Base-by-base conservation (phyloP, 2,329 filamentous ascomycete species). In the Didymella segeticola region DNA sequence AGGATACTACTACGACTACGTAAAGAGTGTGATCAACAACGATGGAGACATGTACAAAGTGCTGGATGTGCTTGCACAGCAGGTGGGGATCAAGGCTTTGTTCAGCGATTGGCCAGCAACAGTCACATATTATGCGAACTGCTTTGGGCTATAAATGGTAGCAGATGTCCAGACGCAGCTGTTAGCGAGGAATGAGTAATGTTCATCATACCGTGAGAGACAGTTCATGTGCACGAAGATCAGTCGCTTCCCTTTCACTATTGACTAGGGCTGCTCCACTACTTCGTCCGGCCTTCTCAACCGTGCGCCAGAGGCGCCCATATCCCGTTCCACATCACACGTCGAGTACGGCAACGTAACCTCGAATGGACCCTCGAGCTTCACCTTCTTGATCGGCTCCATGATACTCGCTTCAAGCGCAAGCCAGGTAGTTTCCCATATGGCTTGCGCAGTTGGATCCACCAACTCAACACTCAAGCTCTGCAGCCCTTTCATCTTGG, bases 41-140 rank as follows among this genome's bases (percentile, higher is more conserved):
- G 87, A 90, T 60, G 87, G 88, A 2, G 86, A 90, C 57, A 81
- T 73, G 65, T 89, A 83, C 66, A 82, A 79, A 22, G 78, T 89
- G n/a, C 69, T 90, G 30, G 82, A 90, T 61, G 85, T 88, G 1
- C 74, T 91, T 54, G 82, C 79, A 2, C 77, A 80, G 59, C 75
- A 89, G 62, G 82, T 90, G 9, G 82, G 83, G 1, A 83, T 88
- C 12, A 72, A 76, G 25, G 86, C 80, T 4, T 80, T 90, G 57
- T 90, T 90, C 63, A 82, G 83, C 4, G 88, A 90, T 69, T 90
- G 88, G 88, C 82, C 83, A 14, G 83, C 85, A 10, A 88, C 87
- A 0, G 82, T 85, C 7, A 88, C 86, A 0, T 90, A 87, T 61
- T 90, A 89, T 72, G 88, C 87, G 59, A 90, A 89, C 64, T 90